Conservation (phyloP, 2,329 filamentous ascomycete species). For the Neopestalotiopsis rosae region DNA sequence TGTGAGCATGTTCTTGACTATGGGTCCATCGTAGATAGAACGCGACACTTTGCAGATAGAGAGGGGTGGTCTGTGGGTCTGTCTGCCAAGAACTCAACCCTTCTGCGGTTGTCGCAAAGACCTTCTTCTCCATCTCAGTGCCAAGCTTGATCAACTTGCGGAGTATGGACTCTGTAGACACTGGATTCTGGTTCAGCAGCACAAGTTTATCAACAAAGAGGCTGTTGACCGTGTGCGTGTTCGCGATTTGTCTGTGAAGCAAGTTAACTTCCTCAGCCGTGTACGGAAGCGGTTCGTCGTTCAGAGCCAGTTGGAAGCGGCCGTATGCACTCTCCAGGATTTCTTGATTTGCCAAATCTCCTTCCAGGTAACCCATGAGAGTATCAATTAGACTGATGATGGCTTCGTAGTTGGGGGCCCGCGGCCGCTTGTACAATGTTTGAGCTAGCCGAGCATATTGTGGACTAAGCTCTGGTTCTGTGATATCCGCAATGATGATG, state of each 20-base stretch:
- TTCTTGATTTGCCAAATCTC: constrained; percentile 36
- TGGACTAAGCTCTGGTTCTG: constrained; percentile 49
- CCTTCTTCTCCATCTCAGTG: constrained; percentile 52
- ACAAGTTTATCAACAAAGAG: constrained; percentile 73
- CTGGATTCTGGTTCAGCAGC: constrained; percentile 61
- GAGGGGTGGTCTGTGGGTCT: constrained; percentile 50
- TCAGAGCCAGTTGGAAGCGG: constrained; percentile 41
- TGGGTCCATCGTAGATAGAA: constrained; percentile 55
- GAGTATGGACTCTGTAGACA: constrained; percentile 61
- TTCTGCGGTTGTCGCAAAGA: constrained; percentile 58
- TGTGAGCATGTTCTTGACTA: constrained; percentile 38
- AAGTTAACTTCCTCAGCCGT: constrained; percentile 51
- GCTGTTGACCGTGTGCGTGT: constrained; percentile 39
- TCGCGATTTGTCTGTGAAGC: constrained; percentile 49
- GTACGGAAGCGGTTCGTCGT: constrained; percentile 47
- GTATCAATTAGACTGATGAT: constrained; percentile 57
- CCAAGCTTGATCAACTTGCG: constrained; percentile 59
- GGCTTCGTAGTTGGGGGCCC: constrained; percentile 58
- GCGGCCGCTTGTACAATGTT: constrained; percentile 56
- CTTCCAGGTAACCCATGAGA: constrained; percentile 50
- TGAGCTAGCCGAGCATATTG: constrained; percentile 63
- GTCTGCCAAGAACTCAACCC: constrained; percentile 50
- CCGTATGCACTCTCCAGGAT: constrained; percentile 46
- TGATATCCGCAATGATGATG: constrained; percentile 65
- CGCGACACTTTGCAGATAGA: constrained; percentile 63